Evolutionary conservation across 2,329 filamentous ascomycete species (phyloP).

Genomic region (Tympanopsis confertula): DNA sequence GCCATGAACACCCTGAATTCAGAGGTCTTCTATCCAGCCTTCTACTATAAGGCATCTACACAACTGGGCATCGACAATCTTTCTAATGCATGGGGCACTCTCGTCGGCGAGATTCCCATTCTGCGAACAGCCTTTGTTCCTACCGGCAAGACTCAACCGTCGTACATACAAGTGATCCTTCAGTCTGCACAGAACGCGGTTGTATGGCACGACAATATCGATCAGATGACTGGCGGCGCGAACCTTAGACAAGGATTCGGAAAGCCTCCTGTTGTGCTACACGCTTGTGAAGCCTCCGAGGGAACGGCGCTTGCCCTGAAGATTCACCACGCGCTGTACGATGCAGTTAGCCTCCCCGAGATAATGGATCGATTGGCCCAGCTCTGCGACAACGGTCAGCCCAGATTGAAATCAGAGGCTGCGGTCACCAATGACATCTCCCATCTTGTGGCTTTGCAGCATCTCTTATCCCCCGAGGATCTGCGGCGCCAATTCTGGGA

Average conservation of each 20-base stretch:
- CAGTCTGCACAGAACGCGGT: conserved; percentile 20
- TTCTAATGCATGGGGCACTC: conserved; percentile 43
- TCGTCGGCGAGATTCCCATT: conserved; percentile 46
- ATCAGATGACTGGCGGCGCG: conserved; percentile 10
- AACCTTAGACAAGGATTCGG: conserved; percentile 8
- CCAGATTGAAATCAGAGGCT: background rate
- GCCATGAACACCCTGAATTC: conserved; percentile 57
- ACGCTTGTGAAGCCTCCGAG: conserved; percentile 4
- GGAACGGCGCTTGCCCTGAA: conserved; percentile 32
- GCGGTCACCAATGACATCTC: conserved; percentile 4
- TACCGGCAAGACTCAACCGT: conserved; percentile 29
- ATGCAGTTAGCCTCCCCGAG: conserved; percentile 64
- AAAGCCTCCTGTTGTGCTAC: conserved; percentile 12
- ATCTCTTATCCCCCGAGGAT: no score
- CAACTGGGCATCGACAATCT: conserved; percentile 26
- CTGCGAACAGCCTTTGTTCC: conserved; percentile 58
- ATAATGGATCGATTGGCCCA: conserved; percentile 35
- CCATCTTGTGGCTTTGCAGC: conserved; percentile 35
- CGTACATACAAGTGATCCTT: conserved; percentile 54
- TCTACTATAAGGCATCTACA: conserved; percentile 43
- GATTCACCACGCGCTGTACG: conserved; percentile 82
- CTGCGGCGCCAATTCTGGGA: no score
- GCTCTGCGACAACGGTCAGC: conserved; percentile 5
- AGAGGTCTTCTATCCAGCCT: conserved; percentile 61
- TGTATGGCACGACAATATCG: conserved; percentile 8